Percentiles rank a stretch among this genome's conserved stretches.
Conservation (phyloP, 371 early-diverging fungal genomes). For the Rhizopus delemar region DNA sequence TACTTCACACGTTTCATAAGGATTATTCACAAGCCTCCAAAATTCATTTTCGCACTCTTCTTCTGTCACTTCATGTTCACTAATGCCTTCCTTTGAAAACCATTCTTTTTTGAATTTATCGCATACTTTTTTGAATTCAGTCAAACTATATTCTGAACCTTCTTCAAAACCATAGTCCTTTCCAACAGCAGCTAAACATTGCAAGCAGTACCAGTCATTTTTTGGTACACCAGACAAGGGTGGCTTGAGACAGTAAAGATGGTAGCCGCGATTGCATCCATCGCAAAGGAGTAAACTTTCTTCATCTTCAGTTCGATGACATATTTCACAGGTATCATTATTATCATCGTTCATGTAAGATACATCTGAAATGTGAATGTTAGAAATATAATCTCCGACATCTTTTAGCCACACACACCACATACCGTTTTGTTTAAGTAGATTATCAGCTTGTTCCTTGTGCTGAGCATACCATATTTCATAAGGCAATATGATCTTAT, state of each 20-base stretch:
- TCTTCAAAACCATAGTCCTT: slow-evolving; percentile 93
- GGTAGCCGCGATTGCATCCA: slow-evolving; percentile 83
- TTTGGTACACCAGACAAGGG: slow-evolving; percentile 66
- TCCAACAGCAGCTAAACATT: slow-evolving; percentile 78
- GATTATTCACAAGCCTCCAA: slow-evolving; percentile 88
- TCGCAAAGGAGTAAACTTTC: slow-evolving; percentile 82
- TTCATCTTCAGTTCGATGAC: slow-evolving; percentile 58
- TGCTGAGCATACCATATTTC: slow-evolving; percentile 64
- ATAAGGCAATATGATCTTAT: slow-evolving; percentile 81
- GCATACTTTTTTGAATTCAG: slow-evolving; percentile 77
- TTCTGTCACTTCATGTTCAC: slow-evolving; percentile 62
- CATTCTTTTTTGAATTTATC: slow-evolving; percentile 80
- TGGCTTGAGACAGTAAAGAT: slow-evolving; percentile 79
- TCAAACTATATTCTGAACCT: slow-evolving; percentile 77
- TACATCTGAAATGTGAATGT: background rate
- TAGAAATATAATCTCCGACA: background rate
- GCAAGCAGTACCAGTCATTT: slow-evolving; percentile 86
- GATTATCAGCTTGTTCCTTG: slow-evolving; percentile 20
- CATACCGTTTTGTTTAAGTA: slow-evolving; percentile 19
- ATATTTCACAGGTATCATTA: slow-evolving; percentile 62
- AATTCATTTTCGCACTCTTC: slow-evolving; percentile 90
- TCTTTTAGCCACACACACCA: background rate
- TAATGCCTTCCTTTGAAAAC: slow-evolving; percentile 50
- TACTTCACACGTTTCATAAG: slow-evolving; percentile 87
- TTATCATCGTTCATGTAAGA: slow-evolving; percentile 1